phyloP scores from a whole-genome alignment of 164 flowering plant species.

The Platanus orientalis region DNA sequence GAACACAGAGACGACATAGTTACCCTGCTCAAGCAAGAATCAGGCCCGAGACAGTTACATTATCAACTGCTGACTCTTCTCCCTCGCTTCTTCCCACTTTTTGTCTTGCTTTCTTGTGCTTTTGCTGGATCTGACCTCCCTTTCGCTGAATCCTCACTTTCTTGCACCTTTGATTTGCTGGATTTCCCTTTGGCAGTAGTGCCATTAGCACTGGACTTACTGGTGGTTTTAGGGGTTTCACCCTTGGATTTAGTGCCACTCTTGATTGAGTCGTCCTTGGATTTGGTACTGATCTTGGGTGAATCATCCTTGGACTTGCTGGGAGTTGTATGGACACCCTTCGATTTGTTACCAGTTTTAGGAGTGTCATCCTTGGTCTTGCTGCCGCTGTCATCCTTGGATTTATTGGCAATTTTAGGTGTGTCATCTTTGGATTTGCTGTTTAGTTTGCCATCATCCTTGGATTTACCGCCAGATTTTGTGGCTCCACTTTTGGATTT shows the following conservation, averaged over 20 bases:
- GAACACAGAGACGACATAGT: background rate
- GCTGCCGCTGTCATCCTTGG: slow-evolving; percentile 27
- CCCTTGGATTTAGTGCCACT: slow-evolving; percentile 16
- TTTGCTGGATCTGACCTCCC: slow-evolving; percentile 30
- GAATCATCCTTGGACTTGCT: slow-evolving; percentile 12
- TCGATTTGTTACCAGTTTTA: slow-evolving; percentile 22
- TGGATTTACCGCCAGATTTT: slow-evolving; percentile 32
- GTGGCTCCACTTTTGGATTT: slow-evolving; percentile 43
- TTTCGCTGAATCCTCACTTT: slow-evolving; percentile 18
- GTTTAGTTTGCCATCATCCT: slow-evolving; percentile 21
- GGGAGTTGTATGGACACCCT: slow-evolving; percentile 2
- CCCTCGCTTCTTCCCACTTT: slow-evolving; percentile 43
- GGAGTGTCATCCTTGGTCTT: slow-evolving; percentile 28
- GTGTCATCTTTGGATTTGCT: slow-evolving; percentile 28
- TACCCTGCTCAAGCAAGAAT: background rate
- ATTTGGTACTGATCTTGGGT: slow-evolving; percentile 12
- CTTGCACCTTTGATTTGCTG: slow-evolving; percentile 6
- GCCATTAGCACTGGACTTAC: slow-evolving; percentile 17
- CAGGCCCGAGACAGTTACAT: background rate
- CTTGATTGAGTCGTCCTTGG: slow-evolving; percentile 10
- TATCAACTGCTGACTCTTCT: slow-evolving; percentile 21
- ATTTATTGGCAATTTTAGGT: slow-evolving; percentile 24
- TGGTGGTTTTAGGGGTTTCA: background rate
- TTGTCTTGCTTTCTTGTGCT: slow-evolving; percentile 32
- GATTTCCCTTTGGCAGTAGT: slow-evolving; percentile 18